Conservation (phyloP, 805 yeast species). For the Blastobotrys mokoenaii region DNA sequence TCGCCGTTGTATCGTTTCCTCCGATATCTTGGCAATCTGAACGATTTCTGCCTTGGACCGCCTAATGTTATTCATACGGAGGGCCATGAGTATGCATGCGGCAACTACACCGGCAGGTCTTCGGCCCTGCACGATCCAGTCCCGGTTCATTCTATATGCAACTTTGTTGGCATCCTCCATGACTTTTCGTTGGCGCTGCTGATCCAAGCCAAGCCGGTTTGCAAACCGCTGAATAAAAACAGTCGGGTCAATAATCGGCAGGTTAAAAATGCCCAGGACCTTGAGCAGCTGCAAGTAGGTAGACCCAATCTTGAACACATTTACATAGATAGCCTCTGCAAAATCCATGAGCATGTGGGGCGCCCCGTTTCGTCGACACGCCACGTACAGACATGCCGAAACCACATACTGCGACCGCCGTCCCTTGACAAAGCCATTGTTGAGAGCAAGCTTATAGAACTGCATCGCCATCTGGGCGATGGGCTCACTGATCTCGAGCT, state of each 20-base stretch:
- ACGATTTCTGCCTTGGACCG: slow-evolving; percentile 90
- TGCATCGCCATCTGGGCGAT: slow-evolving; percentile 80
- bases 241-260: slow-evolving; percentile 92
- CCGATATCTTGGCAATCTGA: slow-evolving; percentile 91
- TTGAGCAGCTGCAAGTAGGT: slow-evolving; percentile 92
- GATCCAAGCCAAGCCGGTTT: slow-evolving; percentile 75
- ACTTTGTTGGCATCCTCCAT: slow-evolving; percentile 79
- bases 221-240: slow-evolving; percentile 91
- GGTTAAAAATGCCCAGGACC: slow-evolving; percentile 59
- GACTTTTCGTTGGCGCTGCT: slow-evolving; percentile 50
- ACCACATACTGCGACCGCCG: slow-evolving; percentile 90
- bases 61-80: slow-evolving; percentile 92
- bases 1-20: slow-evolving; percentile 84
- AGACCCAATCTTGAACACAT: slow-evolving; percentile 92
- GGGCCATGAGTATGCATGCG: slow-evolving; percentile 86
- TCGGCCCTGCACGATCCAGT: slow-evolving; percentile 95
- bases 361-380: slow-evolving; percentile 85
- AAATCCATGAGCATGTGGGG: slow-evolving; percentile 96
- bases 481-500: slow-evolving; percentile 72
- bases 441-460: slow-evolving; percentile 82
- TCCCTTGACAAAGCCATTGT: slow-evolving; percentile 93
- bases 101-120: slow-evolving; percentile 99
- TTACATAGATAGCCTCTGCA: slow-evolving; percentile 78
- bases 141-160: slow-evolving; percentile 85
- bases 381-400: slow-evolving; percentile 89